Evolutionary conservation across 169 alveolate genomes (phyloP), one percentile per base, ranked within the genome.

Genomic region (Cryptosporidium canis): DNA sequence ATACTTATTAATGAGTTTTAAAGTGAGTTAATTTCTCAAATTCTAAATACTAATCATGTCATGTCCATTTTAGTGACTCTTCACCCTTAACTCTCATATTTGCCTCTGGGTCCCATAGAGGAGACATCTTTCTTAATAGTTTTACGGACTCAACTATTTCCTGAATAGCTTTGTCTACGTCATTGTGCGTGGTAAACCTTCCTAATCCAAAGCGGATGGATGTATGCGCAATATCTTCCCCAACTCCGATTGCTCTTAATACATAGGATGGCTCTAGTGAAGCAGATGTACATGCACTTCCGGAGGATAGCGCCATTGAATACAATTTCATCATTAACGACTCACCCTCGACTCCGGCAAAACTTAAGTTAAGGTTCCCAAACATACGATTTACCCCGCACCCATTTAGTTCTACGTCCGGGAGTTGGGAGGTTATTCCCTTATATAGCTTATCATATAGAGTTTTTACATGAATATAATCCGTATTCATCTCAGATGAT

Each of bases 141-240:
- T 85, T 83, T 9, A 95, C 98, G 9, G 96, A 94, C 48, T 83
- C 85, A 24, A 90, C 94, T 37, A 98, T 83, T 37, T 92, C 90
- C 31, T 90, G 91, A 18, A 94, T 92, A 51, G 96, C 94, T 41
- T 90, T 92, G 41, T 96, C 97, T 43, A 97, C 95, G 85, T 98
- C 99, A 65, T 93, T 96, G 67, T 95, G 98, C 6, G 98, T 95
- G 8, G 99, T 98, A 70, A 97, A 98, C 66, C 99, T 91, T 27
- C 99, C 99, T 35, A 98, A 68, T 18, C 99, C 99, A 83, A 98
- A 96, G 85, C 99, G 94, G 39, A 98, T 85, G 1, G 99, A 95
- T 29, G 99, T 97, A 90, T 97, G 99, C 66, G 99, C 99, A 82
- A 97, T 90, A 47, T 97, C 99, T 83, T 97, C 99, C 12, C 96